phyloP scores from a whole-genome alignment of 106 monocot genomes.

The Dendrobium officinale region DNA sequence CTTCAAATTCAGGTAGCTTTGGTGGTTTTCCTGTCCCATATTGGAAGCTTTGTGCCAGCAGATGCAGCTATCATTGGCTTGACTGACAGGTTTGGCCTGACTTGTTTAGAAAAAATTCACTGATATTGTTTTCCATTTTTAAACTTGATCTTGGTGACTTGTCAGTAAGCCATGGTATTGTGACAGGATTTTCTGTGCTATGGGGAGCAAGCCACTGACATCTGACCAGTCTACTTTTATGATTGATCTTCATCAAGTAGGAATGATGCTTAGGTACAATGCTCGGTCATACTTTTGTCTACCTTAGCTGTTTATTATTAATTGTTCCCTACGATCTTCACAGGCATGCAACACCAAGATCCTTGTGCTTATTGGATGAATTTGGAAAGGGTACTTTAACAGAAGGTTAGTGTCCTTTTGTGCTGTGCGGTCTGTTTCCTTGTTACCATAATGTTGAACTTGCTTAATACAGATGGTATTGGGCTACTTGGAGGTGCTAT shows the following conservation, averaged over 20 bases:
- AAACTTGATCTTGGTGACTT: neutral
- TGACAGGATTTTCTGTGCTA: slow-evolving; percentile 88
- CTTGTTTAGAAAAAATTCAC: neutral
- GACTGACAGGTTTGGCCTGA: slow-evolving; percentile 69
- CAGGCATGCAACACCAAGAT: slow-evolving; percentile 86
- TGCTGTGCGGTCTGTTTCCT: neutral
- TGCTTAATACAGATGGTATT: slow-evolving; percentile 64
- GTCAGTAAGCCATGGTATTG: neutral
- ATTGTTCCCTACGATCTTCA: neutral
- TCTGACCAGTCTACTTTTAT: slow-evolving; percentile 91
- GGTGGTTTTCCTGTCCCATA: slow-evolving; percentile 92
- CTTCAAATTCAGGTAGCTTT: slow-evolving; percentile 72
- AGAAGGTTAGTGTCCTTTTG: slow-evolving; percentile 46
- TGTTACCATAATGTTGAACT: neutral
- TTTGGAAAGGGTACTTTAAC: slow-evolving; percentile 99
- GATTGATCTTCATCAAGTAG: slow-evolving; percentile 99
- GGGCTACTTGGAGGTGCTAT: slow-evolving; percentile 90
- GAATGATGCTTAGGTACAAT: slow-evolving; percentile 85
- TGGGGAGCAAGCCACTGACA: slow-evolving; percentile 80
- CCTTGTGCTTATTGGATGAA: slow-evolving; percentile 95
- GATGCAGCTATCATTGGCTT: slow-evolving; percentile 84
- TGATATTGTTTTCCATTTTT: slow-evolving; percentile 1
- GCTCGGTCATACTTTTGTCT: neutral
- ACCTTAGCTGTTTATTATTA: neutral
- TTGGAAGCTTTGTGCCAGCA: slow-evolving; percentile 99